These are phyloP conservation scores for Microascus cirrosus DNA, from an alignment of 2,329 filamentous ascomycete genomes.

Conservation along the genomic window DNA sequence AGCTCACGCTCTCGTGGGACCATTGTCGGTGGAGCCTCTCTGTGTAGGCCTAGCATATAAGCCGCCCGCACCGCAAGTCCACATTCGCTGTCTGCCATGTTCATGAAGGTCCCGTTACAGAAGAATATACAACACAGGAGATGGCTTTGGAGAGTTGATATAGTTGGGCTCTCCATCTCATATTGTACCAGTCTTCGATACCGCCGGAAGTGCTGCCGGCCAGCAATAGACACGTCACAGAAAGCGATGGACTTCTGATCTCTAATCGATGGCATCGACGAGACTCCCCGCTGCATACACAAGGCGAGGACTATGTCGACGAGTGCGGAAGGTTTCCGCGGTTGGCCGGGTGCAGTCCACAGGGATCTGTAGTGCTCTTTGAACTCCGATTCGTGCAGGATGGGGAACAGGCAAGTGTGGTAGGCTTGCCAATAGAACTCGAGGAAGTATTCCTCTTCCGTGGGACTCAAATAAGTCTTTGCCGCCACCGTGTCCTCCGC, in stretches of 20 bases:
- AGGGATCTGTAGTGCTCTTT: slow-evolving; percentile 28
- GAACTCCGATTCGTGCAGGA: slow-evolving; percentile 32
- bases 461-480: slow-evolving; percentile 7
- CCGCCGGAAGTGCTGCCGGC: slow-evolving; percentile 33
- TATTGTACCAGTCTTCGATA: slow-evolving; percentile 28
- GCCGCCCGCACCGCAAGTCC: slow-evolving; percentile 28
- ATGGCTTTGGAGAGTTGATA: slow-evolving; percentile 35
- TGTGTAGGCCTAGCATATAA: slow-evolving; percentile 31
- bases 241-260: not conserved
- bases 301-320: slow-evolving; percentile 40
- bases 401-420: slow-evolving; percentile 23
- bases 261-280: slow-evolving; percentile 12
- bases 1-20: slow-evolving; percentile 22
- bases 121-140: slow-evolving; percentile 32
- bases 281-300: slow-evolving; percentile 34
- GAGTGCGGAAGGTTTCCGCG: slow-evolving; percentile 32
- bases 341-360: slow-evolving; percentile 16
- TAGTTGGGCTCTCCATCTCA: slow-evolving; percentile 34
- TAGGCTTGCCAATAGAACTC: slow-evolving; percentile 35
- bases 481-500: not conserved
- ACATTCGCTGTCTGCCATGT: slow-evolving; percentile 27
- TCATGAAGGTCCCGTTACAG: slow-evolving; percentile 33
- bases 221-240: slow-evolving; percentile 28
- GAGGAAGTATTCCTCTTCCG: slow-evolving; percentile 34
- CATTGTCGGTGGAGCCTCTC: slow-evolving; percentile 22